A percentile compares a stretch with the other conserved stretches of the same genome.
Evolutionary conservation across 2,329 filamentous ascomycete species (phyloP).

Genomic region (Pyrenophora tritici-repentis): DNA sequence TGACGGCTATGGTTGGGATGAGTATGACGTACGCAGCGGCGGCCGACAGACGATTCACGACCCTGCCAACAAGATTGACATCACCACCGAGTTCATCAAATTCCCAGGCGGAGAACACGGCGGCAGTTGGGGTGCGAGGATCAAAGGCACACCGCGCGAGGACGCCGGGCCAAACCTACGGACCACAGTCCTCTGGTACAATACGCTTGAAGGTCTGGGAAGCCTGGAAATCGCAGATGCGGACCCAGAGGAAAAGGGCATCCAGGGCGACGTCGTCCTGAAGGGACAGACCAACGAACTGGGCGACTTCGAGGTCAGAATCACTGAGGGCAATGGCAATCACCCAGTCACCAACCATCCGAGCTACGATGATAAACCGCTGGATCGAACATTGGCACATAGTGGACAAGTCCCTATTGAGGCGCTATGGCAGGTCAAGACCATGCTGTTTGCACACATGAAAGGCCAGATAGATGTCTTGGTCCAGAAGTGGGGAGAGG

Average conservation of each 20-base stretch:
- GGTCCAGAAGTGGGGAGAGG: slow-evolving; percentile 61
- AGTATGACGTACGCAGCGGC: slow-evolving; percentile 87
- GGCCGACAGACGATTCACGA: slow-evolving; percentile 92
- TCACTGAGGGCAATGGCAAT: slow-evolving; percentile 73
- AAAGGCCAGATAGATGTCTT: slow-evolving; percentile 67
- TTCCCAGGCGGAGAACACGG: slow-evolving; percentile 82
- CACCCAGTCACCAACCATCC: slow-evolving; percentile 64
- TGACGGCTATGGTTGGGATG: slow-evolving; percentile 96
- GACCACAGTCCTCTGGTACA: slow-evolving; percentile 81
- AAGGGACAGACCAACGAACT: slow-evolving; percentile 72
- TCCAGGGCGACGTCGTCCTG: slow-evolving; percentile 68
- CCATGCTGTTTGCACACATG: slow-evolving; percentile 65
- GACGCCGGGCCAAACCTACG: slow-evolving; percentile 69
- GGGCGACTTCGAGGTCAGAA: slow-evolving; percentile 76
- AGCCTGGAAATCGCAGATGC: slow-evolving; percentile 66
- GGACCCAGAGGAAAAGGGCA: slow-evolving; percentile 51
- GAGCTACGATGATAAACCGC: slow-evolving; percentile 68
- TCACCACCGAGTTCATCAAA: slow-evolving; percentile 94
- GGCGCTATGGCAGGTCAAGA: slow-evolving; percentile 82
- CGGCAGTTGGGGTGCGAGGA: slow-evolving; percentile 88
- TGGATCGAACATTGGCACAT: slow-evolving; percentile 76
- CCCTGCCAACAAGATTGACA: slow-evolving; percentile 81
- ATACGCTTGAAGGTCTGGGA: slow-evolving; percentile 76
- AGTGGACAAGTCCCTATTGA: slow-evolving; percentile 71
- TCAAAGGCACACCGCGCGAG: slow-evolving; percentile 78